Percentiles rank a stretch among this genome's conserved stretches.
Evolutionary conservation across 192 early-diverging fungal genomes (phyloP).

Genomic region (Backusella sp.): DNA sequence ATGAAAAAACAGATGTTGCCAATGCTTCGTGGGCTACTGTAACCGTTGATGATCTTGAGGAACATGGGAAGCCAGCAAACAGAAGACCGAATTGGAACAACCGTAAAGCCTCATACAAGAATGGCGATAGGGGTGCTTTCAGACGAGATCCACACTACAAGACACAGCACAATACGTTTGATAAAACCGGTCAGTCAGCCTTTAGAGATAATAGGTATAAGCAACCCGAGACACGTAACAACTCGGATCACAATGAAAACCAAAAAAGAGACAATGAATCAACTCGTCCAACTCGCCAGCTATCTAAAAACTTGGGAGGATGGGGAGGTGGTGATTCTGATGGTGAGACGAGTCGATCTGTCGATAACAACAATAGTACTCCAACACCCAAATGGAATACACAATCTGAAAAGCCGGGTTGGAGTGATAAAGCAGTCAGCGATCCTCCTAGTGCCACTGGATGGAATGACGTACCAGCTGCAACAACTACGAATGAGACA

Average conservation of each 20-base stretch:
- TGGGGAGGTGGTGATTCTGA: background rate
- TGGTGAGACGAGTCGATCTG: background rate
- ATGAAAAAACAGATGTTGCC: background rate
- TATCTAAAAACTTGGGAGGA: background rate
- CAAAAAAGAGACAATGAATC: background rate
- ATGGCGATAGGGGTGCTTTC: background rate
- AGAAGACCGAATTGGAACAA: background rate
- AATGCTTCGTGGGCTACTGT: constrained; percentile 3
- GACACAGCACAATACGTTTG: background rate
- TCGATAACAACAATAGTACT: background rate
- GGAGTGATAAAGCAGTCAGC: background rate
- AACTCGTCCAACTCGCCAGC: background rate
- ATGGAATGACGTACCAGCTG: background rate
- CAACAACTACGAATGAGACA: background rate
- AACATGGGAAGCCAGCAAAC: background rate
- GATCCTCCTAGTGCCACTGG: background rate
- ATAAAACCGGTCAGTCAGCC: background rate
- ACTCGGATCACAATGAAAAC: background rate
- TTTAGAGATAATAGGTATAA: background rate
- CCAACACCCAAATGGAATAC: background rate
- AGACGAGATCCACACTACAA: background rate
- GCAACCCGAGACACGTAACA: background rate
- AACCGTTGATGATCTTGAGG: background rate
- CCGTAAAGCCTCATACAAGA: background rate
- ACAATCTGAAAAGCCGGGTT: background rate